phyloP scores from a whole-genome alignment of 345 rosid genomes.

The Psidium friedrichsthalianum region DNA sequence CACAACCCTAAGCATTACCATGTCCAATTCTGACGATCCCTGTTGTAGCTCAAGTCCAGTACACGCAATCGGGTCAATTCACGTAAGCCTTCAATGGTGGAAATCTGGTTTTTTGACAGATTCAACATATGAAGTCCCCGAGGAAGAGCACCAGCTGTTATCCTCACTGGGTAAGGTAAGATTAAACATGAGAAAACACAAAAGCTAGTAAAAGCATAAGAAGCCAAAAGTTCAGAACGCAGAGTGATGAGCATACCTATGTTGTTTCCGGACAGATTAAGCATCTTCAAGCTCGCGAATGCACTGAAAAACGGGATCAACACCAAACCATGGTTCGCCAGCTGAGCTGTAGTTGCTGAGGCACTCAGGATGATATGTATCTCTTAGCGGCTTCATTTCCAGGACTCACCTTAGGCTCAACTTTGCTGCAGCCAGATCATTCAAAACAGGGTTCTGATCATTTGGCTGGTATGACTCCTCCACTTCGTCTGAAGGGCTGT shows the following conservation, averaged over 20 bases:
- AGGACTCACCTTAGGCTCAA: constrained; percentile 41
- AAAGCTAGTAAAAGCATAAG: not conserved
- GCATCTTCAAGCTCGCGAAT: constrained; percentile 62
- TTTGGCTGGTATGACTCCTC: constrained; percentile 20
- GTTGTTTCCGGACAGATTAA: constrained; percentile 83
- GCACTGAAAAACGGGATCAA: constrained; percentile 75
- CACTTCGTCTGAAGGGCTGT: constrained; percentile 40
- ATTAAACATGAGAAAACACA: not conserved
- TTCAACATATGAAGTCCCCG: constrained; percentile 77
- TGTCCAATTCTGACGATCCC: constrained; percentile 76
- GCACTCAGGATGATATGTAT: constrained; percentile 63
- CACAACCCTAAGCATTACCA: constrained; percentile 28
- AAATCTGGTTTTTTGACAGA: constrained; percentile 72
- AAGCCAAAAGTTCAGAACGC: not conserved
- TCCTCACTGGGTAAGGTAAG: constrained; percentile 38
- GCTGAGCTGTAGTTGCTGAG: constrained; percentile 62
- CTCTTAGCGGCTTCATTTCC: constrained; percentile 73
- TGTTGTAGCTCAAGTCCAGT: constrained; percentile 85
- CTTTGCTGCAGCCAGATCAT: constrained; percentile 25
- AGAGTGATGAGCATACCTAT: constrained; percentile 41
- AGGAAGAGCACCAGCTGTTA: constrained; percentile 86
- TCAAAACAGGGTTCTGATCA: constrained; percentile 12
- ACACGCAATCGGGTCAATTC: constrained; percentile 90
- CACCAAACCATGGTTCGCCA: constrained; percentile 60
- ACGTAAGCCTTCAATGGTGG: constrained; percentile 83